phyloP scores from a whole-genome alignment of 2,329 filamentous ascomycete species.

The Sarocladiaceae sp. region DNA sequence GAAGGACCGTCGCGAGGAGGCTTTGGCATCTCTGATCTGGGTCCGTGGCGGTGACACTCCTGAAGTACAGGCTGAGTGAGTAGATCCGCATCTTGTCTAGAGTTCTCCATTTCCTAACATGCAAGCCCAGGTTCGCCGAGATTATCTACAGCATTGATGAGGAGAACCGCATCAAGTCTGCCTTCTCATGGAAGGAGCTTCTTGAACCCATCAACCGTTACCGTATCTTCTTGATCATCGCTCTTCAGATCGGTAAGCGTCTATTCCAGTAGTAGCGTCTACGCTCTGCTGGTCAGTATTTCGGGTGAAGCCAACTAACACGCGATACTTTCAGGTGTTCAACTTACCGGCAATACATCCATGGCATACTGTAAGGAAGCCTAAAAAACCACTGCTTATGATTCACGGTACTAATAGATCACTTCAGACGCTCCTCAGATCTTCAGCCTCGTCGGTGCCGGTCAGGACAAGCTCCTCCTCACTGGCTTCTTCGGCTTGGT shows the following conservation, averaged over 20 bases:
- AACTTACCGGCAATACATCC: conserved; percentile 45
- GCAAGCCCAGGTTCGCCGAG: conserved; percentile 26
- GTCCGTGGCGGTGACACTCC: conserved; percentile 37
- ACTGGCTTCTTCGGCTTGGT: conserved; percentile 47
- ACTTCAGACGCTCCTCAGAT: conserved; percentile 43
- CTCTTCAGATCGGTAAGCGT: conserved; percentile 39
- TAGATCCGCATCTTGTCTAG: too few species aligned
- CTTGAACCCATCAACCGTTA: conserved; percentile 40
- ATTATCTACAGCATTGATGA: conserved; percentile 40
- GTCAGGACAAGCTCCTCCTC: conserved; percentile 38
- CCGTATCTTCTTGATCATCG: conserved; percentile 40
- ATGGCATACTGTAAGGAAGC: conserved; percentile 38
- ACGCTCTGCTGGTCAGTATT: too few species aligned
- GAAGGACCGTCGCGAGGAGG: too few species aligned
- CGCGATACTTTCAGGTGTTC: conserved; percentile 21
- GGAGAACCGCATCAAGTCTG: conserved; percentile 37
- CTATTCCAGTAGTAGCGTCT: too few species aligned
- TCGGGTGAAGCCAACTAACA: too few species aligned
- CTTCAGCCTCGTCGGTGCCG: conserved; percentile 42
- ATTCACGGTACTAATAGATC: conserved; percentile 4
- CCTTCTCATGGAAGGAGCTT: conserved; percentile 38
- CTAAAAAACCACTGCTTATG: neutral
- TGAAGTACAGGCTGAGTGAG: conserved; percentile 28
- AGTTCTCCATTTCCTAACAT: neutral
- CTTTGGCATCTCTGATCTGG: too few species aligned